phyloP scores from a whole-genome alignment of 306 rosid genomes.

The Arachis hypogaea region DNA sequence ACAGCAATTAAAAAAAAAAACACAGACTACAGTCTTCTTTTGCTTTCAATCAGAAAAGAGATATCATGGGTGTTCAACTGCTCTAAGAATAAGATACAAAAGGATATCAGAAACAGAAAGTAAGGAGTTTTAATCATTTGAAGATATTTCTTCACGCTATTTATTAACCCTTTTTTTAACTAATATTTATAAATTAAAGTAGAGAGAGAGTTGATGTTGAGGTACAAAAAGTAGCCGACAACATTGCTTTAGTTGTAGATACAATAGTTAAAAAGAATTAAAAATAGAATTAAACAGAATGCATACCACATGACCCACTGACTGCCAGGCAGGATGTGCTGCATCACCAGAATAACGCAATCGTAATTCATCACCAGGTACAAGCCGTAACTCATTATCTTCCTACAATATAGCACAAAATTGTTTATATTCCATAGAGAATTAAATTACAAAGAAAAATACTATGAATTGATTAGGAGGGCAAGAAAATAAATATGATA shows the following conservation, averaged over 20 bases:
- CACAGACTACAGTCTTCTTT: not conserved
- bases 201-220: not conserved
- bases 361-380: slow-evolving; percentile 98
- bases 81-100: not conserved
- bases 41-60: not conserved
- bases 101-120: not conserved
- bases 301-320: slow-evolving; percentile 99
- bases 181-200: not conserved
- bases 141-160: not conserved
- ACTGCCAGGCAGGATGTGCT: slow-evolving; percentile 99
- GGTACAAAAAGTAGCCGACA: not conserved
- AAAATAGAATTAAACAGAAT: not conserved
- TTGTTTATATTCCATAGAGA: slow-evolving; percentile 25
- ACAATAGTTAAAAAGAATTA: not conserved
- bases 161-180: not conserved
- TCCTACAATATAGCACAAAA: slow-evolving; percentile 60
- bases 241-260: not conserved
- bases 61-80: slow-evolving; percentile 3
- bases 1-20: slow-evolving; percentile 9
- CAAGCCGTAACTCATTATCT: slow-evolving; percentile 98
- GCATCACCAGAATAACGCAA: slow-evolving; percentile 99
- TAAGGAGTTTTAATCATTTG: not conserved
- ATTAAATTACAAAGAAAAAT: slow-evolving; percentile 9
- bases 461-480: slow-evolving; percentile 8
- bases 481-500: not conserved